Evolutionary conservation across 805 yeast species (phyloP), one percentile per base, ranked within the genome.

Genomic region (Kazachstania kunashirensis): DNA sequence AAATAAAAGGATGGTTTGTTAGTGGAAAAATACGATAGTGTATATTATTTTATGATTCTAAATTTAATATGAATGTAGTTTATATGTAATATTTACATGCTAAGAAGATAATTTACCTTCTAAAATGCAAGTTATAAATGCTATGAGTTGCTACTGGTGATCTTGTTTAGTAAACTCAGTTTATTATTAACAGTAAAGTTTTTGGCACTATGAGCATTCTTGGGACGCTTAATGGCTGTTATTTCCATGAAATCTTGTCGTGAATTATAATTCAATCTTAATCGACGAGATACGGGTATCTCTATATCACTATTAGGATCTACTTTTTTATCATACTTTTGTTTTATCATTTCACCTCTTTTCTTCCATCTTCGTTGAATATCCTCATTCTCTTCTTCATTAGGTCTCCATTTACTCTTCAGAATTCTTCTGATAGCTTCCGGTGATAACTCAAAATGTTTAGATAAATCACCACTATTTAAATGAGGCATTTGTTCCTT

Each of bases 371-470:
- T 67, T 13, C 60, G 59, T 23, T 64, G 57, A 2, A 68, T 33
- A 13, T 69, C 52, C 20, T 49, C 56, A 5, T 57, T 67, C 27
- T 64, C 69, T 41, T 78, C 83, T n/a, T 66, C 68, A 4, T 57
- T 65, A 0, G 95, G 95, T 13, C 55, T 59, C 94, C 95, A 88
- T 26, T 69, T 74, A 5, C 89, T 77, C 52, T 75, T 77, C 45
- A 88, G 54, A 14, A 88, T 84, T 44, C 95, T 70, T 40, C 95
- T 65, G 2, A 86, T 71, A 0, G 88, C 83, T 46, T 86, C 94
- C 1, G 94, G 89, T 1, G 92, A 80, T 5, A 84, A 68, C 33
- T 70, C 64, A 58, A 80, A 86, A 50, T 70, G 70, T 23, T 70
- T 63, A 0, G 85, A 79, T 5, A 88, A 54, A 29, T 75, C 79